Evolutionary conservation across 345 rosid species (phyloP), one percentile per base, ranked within the genome.

Genomic region (Turnera subulata): DNA sequence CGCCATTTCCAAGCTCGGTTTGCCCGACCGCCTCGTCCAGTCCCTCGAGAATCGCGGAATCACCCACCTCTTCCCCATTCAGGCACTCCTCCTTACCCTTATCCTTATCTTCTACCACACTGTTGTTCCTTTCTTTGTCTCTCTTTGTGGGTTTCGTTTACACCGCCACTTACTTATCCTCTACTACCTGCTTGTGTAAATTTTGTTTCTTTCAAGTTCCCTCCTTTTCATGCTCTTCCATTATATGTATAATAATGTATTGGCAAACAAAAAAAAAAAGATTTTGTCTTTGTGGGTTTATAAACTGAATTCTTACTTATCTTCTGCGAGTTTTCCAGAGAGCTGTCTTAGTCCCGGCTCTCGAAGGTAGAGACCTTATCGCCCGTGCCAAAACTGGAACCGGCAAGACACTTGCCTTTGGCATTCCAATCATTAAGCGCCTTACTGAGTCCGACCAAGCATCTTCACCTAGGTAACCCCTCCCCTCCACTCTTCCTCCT

Each of bases 321-420:
- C 8, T 33, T 0, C 14, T 8, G 45, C 16, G 45, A 93, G 98
- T 92, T 24, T 14, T 46, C 17, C 39, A 93, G 97, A 87, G 97
- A 64, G 97, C 99, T 69, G 99, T 93, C 63, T 59, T 89, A 23
- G 59, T 72, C 40, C 99, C 99, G 11, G 97, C 97, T 2, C 77
- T 93, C 6, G 68, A 93, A 82, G 97, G 97, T 45, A 76, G 84
- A 45, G 99, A 93, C 43, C 56, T 93, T 46, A 93, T 93, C 63
- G 97, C 91, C 74, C 96, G 99, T 72, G 99, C 99, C 1, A 89
- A 89, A 80, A 93, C 99, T 25, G 97, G 99, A 61, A 93, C 99
- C 20, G 99, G 99, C n/a, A 93, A 93, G 87, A 93, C 97, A 21
- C 71, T 93, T 67, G 99, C 99, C 56, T 93, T 93, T 39, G 99